Conservation (phyloP, 1,139 yeast genomes). For the Saccharomyces hybrid region DNA sequence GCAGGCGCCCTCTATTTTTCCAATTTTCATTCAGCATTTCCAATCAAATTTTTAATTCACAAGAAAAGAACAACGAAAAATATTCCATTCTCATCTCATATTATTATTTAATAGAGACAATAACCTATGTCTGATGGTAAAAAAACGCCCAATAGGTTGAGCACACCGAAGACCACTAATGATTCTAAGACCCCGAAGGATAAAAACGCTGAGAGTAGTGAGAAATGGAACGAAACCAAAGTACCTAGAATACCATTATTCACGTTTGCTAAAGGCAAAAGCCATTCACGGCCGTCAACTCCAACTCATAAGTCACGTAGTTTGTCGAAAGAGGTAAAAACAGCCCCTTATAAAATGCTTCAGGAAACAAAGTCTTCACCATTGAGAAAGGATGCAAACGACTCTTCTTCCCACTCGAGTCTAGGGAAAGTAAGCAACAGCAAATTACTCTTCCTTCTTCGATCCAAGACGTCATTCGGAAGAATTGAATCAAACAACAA, state of each 20-base stretch:
- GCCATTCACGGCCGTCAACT: neutral
- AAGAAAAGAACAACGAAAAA: neutral
- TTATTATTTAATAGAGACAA: neutral
- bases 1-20: neutral
- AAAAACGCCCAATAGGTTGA: neutral
- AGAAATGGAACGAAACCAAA: neutral
- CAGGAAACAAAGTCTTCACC: neutral
- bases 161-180: neutral
- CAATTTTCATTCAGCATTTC: neutral
- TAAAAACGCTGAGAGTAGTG: neutral
- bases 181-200: neutral
- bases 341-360: neutral
- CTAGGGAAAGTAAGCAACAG: neutral
- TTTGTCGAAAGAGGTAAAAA: neutral
- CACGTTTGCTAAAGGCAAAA: neutral
- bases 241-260: neutral
- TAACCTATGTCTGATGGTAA: neutral
- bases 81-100: neutral
- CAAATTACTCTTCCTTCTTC: slow-evolving; percentile 2
- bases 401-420: neutral
- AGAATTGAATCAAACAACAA: neutral
- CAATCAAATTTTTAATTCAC: neutral
- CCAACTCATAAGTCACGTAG: neutral
- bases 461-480: slow-evolving; percentile 3
- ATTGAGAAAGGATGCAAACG: neutral